Evolutionary conservation across 257 asterid genomes (phyloP).

Genomic region (Primulina tabacum): DNA sequence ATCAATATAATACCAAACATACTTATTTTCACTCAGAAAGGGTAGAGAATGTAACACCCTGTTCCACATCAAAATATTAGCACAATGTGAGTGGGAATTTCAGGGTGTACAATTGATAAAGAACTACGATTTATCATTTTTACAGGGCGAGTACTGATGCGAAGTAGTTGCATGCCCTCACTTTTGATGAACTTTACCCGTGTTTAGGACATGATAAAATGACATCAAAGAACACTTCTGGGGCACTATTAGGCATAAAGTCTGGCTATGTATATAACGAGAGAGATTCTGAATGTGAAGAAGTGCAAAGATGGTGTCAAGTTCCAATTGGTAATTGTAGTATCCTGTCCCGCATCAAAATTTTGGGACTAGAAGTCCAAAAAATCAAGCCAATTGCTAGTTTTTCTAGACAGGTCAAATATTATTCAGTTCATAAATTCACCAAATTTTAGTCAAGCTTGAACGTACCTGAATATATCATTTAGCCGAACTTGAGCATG

Average conservation of each 20-base stretch:
- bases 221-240: too few relatives aligned
- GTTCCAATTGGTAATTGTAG: not conserved
- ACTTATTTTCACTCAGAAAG: slow-evolving; percentile 6
- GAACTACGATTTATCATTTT: too few relatives aligned
- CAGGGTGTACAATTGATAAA: not conserved
- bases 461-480: not conserved
- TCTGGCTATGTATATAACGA: too few relatives aligned
- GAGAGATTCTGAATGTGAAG: too few relatives aligned
- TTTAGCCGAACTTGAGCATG: not conserved
- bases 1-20: slow-evolving; percentile 5
- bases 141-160: not conserved
- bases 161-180: not conserved
- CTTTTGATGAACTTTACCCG: not conserved
- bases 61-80: not conserved
- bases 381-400: not conserved
- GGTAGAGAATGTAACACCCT: too few relatives aligned
- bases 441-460: not conserved
- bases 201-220: too few relatives aligned
- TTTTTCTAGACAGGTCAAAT: not conserved
- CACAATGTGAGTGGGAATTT: not conserved
- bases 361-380: not conserved
- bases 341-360: not conserved
- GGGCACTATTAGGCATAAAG: too few relatives aligned
- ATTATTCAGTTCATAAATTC: not conserved
- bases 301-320: not conserved